phyloP scores from a whole-genome alignment of 495 filamentous ascomycete species.

The Daldinia loculata region DNA sequence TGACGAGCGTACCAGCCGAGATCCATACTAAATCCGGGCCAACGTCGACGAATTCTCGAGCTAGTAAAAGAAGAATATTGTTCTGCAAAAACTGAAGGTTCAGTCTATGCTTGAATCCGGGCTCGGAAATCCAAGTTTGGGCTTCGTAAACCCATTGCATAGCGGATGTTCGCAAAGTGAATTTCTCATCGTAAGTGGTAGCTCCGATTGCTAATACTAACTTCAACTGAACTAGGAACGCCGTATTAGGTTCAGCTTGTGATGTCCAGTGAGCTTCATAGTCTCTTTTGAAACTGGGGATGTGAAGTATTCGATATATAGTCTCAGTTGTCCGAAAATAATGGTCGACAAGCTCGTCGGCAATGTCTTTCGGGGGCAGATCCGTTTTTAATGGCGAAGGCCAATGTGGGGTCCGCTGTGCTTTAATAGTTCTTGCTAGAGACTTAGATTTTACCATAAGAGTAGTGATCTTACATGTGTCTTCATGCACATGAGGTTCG shows the following conservation, averaged over 20 bases:
- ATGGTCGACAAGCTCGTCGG: slow-evolving; percentile 58
- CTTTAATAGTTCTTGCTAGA: slow-evolving; percentile 58
- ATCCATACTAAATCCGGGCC: slow-evolving; percentile 68
- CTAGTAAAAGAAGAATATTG: slow-evolving; percentile 67
- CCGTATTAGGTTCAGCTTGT: slow-evolving; percentile 9
- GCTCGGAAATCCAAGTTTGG: slow-evolving; percentile 67
- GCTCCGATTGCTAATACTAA: slow-evolving; percentile 70
- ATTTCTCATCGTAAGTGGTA: slow-evolving; percentile 61
- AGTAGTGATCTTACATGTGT: slow-evolving; percentile 41
- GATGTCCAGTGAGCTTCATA: slow-evolving; percentile 57
- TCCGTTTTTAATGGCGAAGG: slow-evolving; percentile 45
- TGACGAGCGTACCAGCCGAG: slow-evolving; percentile 63
- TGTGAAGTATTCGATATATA: slow-evolving; percentile 63
- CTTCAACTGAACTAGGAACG: slow-evolving; percentile 68
- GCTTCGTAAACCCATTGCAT: slow-evolving; percentile 71
- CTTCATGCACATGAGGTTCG: slow-evolving; percentile 50
- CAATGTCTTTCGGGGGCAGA: slow-evolving; percentile 57
- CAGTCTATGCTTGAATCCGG: slow-evolving; percentile 61
- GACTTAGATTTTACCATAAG: slow-evolving; percentile 56
- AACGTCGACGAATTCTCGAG: slow-evolving; percentile 63
- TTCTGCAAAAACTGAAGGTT: slow-evolving; percentile 65
- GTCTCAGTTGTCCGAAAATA: slow-evolving; percentile 63
- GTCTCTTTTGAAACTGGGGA: slow-evolving; percentile 60
- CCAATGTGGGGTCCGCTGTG: slow-evolving; percentile 53
- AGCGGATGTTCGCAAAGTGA: slow-evolving; percentile 59